phyloP scores from a whole-genome alignment of 768 basidiomycete genomes.

The Termitomyces sp. region DNA sequence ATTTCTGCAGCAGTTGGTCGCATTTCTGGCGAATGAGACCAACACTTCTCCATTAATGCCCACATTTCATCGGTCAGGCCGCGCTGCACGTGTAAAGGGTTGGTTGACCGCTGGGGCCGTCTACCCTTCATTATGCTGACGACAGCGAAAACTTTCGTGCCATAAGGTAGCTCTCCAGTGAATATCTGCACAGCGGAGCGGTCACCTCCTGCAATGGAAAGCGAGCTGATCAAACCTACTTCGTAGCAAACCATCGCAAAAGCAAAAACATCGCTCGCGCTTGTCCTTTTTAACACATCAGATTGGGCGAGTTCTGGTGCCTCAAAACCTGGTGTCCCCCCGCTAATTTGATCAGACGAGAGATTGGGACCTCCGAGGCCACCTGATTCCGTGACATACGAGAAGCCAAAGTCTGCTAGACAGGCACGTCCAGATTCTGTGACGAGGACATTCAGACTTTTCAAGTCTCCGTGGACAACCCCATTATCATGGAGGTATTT shows the following conservation, averaged over 20 bases:
- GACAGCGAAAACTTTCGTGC: not conserved
- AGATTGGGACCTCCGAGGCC: conserved; percentile 5
- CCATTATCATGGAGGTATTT: conserved; percentile 25
- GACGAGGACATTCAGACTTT: conserved; percentile 23
- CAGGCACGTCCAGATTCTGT: conserved; percentile 24
- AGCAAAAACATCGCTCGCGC: conserved; percentile 1
- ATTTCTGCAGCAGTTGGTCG: not conserved
- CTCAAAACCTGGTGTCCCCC: conserved; percentile 25
- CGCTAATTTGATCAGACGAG: conserved; percentile 2
- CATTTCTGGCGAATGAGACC: not conserved
- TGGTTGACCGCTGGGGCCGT: not conserved
- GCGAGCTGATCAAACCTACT: not conserved
- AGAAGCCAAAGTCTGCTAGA: conserved; percentile 44
- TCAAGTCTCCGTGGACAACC: conserved; percentile 41
- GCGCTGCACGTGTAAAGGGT: not conserved
- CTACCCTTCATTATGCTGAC: not conserved
- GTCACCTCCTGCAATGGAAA: not conserved
- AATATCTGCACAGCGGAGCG: not conserved
- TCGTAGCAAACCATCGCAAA: conserved; percentile 1
- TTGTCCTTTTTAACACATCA: conserved; percentile 1
- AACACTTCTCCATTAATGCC: conserved; percentile 1
- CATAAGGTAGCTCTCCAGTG: not conserved
- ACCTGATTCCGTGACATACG: conserved; percentile 15
- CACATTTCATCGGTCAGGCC: conserved; percentile 1
- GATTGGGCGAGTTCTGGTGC: conserved; percentile 26